A percentile compares a stretch with the other conserved stretches of the same genome.
Evolutionary conservation across 2,329 filamentous ascomycete species (phyloP).

Genomic region (Xylariaceae sp.): DNA sequence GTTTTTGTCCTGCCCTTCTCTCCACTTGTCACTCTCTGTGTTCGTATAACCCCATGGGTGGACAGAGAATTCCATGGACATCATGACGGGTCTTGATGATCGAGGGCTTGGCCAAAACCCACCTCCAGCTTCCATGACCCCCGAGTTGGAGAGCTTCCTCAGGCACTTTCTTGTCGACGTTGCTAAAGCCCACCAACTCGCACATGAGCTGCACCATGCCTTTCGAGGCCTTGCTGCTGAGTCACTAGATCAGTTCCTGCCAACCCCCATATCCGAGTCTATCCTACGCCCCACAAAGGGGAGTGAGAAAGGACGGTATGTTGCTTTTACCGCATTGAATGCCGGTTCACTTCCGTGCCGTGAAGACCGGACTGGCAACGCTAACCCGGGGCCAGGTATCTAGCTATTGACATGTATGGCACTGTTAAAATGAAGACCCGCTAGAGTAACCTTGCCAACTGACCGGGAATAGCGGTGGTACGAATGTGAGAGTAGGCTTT

Average conservation of each 20-base stretch:
- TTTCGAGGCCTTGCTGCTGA: constrained; percentile 48
- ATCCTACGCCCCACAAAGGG: constrained; percentile 45
- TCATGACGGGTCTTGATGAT: neutral
- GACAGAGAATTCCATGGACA: no score
- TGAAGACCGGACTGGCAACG: neutral
- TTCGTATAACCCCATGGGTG: no score
- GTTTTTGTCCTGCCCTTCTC: no score
- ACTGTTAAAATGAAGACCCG: constrained; percentile 2
- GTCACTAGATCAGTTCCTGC: constrained; percentile 51
- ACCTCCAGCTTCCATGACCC: constrained; percentile 11
- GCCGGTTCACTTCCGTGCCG: neutral
- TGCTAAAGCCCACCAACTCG: constrained; percentile 41
- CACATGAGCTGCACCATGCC: constrained; percentile 40
- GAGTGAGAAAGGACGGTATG: constrained; percentile 45
- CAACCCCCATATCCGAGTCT: constrained; percentile 56
- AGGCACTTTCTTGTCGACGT: constrained; percentile 45
- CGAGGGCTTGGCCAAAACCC: neutral
- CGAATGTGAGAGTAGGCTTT: constrained; percentile 64
- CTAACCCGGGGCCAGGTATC: constrained; percentile 40
- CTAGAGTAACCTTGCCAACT: constrained; percentile 25
- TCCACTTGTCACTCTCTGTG: no score
- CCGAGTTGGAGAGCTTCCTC: constrained; percentile 41
- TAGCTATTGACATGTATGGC: constrained; percentile 61
- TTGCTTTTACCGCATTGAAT: no score
- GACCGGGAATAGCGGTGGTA: constrained; percentile 47